Conservation (phyloP, 73 alveolate species). For the Paramecium caudatum region DNA sequence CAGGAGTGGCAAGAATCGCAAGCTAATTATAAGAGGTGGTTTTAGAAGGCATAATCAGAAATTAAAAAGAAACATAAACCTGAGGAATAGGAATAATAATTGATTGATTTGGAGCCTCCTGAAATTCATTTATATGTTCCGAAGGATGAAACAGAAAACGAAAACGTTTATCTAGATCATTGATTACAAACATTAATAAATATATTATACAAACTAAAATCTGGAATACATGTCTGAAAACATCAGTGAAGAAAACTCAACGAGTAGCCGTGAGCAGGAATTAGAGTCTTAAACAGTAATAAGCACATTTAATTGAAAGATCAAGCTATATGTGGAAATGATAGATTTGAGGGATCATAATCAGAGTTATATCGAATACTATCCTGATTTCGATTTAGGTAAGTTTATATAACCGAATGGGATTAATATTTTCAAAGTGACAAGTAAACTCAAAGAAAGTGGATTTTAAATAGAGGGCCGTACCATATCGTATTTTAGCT, state of each 20-base stretch:
- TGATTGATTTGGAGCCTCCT: constrained; percentile 64
- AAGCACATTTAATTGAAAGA: background rate
- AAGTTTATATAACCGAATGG: background rate
- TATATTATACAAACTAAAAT: background rate
- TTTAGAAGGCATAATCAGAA: background rate
- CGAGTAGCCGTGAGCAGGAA: constrained; percentile 38
- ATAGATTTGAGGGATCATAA: constrained; percentile 4
- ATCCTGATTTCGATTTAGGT: background rate
- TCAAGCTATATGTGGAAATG: constrained; percentile 30
- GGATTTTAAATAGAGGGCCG: constrained; percentile 70
- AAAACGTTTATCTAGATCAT: constrained; percentile 7
- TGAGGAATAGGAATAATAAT: background rate
- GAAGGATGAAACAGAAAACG: constrained; percentile 64
- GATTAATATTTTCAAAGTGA: background rate
- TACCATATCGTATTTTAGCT: constrained; percentile 58
- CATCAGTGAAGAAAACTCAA: constrained; percentile 53
- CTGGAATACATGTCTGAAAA: background rate
- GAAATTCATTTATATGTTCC: constrained; percentile 40
- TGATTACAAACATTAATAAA: background rate
- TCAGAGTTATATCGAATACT: background rate
- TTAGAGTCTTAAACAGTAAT: background rate
- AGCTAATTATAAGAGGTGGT: constrained; percentile 64
- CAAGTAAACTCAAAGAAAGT: constrained; percentile 24
- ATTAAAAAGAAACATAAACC: background rate
- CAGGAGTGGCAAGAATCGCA: constrained; percentile 57